Conservation (phyloP, 2,329 filamentous ascomycete species). For the Cladosporium phlei region DNA sequence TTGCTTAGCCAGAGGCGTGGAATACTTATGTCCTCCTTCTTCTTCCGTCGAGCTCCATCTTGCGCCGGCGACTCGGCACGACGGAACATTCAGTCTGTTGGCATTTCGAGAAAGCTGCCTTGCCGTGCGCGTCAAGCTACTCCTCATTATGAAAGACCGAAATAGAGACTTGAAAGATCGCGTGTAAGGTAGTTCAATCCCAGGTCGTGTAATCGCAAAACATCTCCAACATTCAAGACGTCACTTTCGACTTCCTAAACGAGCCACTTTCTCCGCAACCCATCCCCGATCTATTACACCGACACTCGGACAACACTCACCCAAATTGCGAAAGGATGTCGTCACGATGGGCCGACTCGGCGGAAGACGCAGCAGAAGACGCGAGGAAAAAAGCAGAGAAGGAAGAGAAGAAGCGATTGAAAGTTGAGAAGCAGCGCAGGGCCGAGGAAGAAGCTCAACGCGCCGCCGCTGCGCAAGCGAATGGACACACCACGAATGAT, state of each 20-base stretch:
- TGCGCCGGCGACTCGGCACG: slow-evolving; percentile 26
- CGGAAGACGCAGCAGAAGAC: slow-evolving; percentile 71
- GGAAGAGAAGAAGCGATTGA: slow-evolving; percentile 80
- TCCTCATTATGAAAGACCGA: slow-evolving; percentile 23
- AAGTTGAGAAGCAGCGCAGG: slow-evolving; percentile 73
- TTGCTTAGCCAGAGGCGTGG: slow-evolving; percentile 83
- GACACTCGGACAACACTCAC: slow-evolving; percentile 12
- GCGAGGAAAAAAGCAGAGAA: slow-evolving; percentile 73
- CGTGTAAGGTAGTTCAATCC: not conserved
- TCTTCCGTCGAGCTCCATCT: slow-evolving; percentile 40
- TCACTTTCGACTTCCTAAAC: slow-evolving; percentile 8
- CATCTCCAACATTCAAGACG: slow-evolving; percentile 5
- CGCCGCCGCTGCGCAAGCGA: slow-evolving; percentile 31
- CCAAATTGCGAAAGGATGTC: slow-evolving; percentile 20
- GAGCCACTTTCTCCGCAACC: no score
- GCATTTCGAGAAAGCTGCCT: slow-evolving; percentile 22
- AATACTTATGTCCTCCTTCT: slow-evolving; percentile 59
- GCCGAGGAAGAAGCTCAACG: slow-evolving; percentile 50
- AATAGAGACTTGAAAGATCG: not conserved
- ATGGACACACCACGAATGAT: slow-evolving; percentile 24
- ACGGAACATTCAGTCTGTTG: slow-evolving; percentile 7
- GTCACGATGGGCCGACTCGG: slow-evolving; percentile 84
- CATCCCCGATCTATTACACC: no score
- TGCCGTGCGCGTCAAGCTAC: slow-evolving; percentile 22
- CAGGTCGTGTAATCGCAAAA: not conserved